These are phyloP conservation scores for Daldinia childiae DNA, from an alignment of 495 filamentous ascomycete genomes.

Conservation along the genomic window DNA sequence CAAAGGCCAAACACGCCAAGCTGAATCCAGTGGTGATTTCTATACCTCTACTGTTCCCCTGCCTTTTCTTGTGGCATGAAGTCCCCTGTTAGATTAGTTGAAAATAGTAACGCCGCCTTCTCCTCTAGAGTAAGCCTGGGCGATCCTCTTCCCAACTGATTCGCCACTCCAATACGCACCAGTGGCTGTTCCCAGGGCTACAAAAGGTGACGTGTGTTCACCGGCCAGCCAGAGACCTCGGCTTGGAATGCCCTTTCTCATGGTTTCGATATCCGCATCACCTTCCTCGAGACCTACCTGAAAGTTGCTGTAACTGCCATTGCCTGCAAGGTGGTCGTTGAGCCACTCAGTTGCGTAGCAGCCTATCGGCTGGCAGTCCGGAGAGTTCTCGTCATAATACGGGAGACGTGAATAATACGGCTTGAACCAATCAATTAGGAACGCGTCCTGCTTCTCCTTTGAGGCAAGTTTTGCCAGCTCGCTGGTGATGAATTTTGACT, in stretches of 20 bases:
- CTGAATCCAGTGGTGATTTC: not conserved
- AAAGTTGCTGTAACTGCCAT: constrained; percentile 93
- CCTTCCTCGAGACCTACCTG: constrained; percentile 78
- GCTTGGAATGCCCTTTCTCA: constrained; percentile 74
- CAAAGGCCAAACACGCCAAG: not conserved
- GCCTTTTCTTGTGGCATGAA: not conserved
- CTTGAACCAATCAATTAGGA: constrained; percentile 68
- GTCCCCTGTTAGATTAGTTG: constrained; percentile 5
- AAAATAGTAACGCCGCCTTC: constrained; percentile 28
- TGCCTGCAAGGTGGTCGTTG: constrained; percentile 81
- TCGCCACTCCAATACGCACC: constrained; percentile 96
- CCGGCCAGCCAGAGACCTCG: constrained; percentile 90
- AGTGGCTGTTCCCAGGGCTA: constrained; percentile 84
- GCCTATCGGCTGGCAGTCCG: constrained; percentile 69
- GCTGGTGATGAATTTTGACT: constrained; percentile 59
- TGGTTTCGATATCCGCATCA: constrained; percentile 74
- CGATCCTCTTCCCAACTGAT: constrained; percentile 73
- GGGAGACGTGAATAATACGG: constrained; percentile 82
- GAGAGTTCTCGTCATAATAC: constrained; percentile 62
- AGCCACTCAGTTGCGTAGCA: constrained; percentile 82
- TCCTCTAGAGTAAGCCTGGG: constrained; percentile 45
- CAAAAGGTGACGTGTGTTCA: constrained; percentile 92
- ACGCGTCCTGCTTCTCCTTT: constrained; percentile 52
- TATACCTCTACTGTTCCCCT: not conserved
- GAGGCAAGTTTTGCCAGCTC: constrained; percentile 50